Conservation (phyloP, 1,139 yeast species). For the Sugiyamaella castrensis region DNA sequence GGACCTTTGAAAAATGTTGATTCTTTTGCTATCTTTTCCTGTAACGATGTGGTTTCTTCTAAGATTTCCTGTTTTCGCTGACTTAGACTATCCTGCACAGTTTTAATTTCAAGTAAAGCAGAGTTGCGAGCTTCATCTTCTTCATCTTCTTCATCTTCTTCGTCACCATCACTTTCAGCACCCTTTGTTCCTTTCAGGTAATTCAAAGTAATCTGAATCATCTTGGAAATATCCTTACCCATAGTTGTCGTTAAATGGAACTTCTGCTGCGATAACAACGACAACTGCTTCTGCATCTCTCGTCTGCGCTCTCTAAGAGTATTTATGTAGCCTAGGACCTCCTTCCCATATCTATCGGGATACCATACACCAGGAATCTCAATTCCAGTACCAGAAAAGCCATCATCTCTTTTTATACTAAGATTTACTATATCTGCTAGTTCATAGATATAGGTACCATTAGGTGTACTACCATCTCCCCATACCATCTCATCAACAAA, state of each 20-base stretch:
- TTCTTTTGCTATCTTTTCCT: constrained; percentile 12
- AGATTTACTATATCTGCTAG: constrained; percentile 44
- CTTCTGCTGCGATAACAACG: constrained; percentile 20
- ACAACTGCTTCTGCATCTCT: constrained; percentile 7
- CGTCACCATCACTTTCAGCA: constrained; percentile 20
- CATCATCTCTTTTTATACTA: constrained; percentile 39
- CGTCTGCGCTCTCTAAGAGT: constrained; percentile 29
- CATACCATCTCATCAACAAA: constrained; percentile 31
- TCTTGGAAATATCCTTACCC: constrained; percentile 39
- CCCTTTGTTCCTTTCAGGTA: constrained; percentile 20
- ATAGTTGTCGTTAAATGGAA: constrained; percentile 22
- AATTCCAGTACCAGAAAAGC: constrained; percentile 37
- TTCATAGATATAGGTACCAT: constrained; percentile 4
- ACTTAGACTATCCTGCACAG: constrained; percentile 16
- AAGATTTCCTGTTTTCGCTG: constrained; percentile 11
- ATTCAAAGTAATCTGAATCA: constrained; percentile 33
- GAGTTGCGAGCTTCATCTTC: constrained; percentile 5
- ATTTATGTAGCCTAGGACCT: constrained; percentile 28
- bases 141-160: background rate
- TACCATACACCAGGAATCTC: constrained; percentile 40
- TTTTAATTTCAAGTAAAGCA: constrained; percentile 15
- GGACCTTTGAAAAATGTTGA: constrained; percentile 20
- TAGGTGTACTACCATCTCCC: constrained; percentile 18
- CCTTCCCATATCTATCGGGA: constrained; percentile 46
- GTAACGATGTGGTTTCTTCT: constrained; percentile 13